These are phyloP conservation scores for Xylariaceae sp. DNA, from an alignment of 2,329 filamentous ascomycete genomes.

Conservation along the genomic window DNA sequence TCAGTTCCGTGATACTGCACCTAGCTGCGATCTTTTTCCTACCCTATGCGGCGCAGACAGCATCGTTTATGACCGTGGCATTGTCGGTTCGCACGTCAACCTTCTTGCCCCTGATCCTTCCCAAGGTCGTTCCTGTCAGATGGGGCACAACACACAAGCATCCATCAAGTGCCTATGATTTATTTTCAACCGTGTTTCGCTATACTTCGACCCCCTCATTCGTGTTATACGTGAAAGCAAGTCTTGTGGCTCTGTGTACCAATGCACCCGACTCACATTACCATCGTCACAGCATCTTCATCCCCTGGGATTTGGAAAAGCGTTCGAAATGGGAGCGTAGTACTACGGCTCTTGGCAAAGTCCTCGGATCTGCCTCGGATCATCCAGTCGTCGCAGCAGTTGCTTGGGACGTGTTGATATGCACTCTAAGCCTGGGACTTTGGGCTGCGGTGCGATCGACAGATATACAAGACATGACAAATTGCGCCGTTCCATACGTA, in stretches of 20 bases:
- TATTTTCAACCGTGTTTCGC: constrained; percentile 43
- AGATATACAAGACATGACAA: constrained; percentile 46
- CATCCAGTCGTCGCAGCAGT: constrained; percentile 55
- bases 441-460: constrained; percentile 54
- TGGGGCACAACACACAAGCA: constrained; percentile 43
- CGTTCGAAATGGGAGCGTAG: constrained; percentile 40
- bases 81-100: constrained; percentile 34
- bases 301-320: constrained; percentile 42
- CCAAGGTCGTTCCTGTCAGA: constrained; percentile 42
- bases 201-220: constrained; percentile 40
- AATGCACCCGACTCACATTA: constrained; percentile 44
- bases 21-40: constrained; percentile 32
- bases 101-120: constrained; percentile 41
- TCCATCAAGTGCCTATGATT: constrained; percentile 33
- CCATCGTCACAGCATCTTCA: constrained; percentile 43
- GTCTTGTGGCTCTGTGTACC: constrained; percentile 37
- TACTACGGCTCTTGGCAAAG: constrained; percentile 39
- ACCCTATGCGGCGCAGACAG: constrained; percentile 37
- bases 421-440: constrained; percentile 45
- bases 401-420: constrained; percentile 56
- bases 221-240: constrained; percentile 41
- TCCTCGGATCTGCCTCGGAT: constrained; percentile 46
- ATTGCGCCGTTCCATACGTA: constrained; percentile 31
- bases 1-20: constrained; percentile 30
- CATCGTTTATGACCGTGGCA: constrained; percentile 32